Conservation (phyloP, 2,329 filamentous ascomycete genomes). For the Fusarium marasasianum region DNA sequence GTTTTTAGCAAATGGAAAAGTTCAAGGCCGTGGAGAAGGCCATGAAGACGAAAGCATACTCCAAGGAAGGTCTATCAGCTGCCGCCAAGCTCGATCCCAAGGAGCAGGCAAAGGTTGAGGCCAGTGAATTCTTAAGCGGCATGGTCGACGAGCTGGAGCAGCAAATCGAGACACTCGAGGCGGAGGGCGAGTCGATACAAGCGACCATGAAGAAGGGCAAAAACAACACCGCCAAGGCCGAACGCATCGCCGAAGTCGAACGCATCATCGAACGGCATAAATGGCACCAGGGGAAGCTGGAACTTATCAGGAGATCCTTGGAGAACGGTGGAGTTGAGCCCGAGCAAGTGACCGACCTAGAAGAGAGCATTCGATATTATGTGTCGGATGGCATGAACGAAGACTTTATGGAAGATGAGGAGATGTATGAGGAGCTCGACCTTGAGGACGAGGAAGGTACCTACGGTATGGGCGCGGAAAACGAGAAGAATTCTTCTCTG, state of each 20-base stretch:
- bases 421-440: slow-evolving; percentile 93
- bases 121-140: slow-evolving; percentile 82
- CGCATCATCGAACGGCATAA: slow-evolving; percentile 89
- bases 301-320: slow-evolving; percentile 86
- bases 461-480: slow-evolving; percentile 82
- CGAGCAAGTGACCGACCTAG: slow-evolving; percentile 85
- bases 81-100: slow-evolving; percentile 96
- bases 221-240: slow-evolving; percentile 82
- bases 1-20: slow-evolving; percentile 90
- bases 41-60: slow-evolving; percentile 99
- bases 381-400: slow-evolving; percentile 88
- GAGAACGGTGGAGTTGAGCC: slow-evolving; percentile 93
- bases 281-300: slow-evolving; percentile 93
- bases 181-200: slow-evolving; percentile 86
- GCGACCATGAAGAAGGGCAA: slow-evolving; percentile 95
- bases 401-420: slow-evolving; percentile 94
- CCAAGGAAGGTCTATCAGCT: slow-evolving; percentile 93
- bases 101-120: slow-evolving; percentile 92
- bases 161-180: slow-evolving; percentile 92
- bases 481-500: slow-evolving; percentile 92
- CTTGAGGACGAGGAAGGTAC: slow-evolving; percentile 91
- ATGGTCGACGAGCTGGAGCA: slow-evolving; percentile 94
- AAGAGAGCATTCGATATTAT: slow-evolving; percentile 95
- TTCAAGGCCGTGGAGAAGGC: slow-evolving; percentile 99
- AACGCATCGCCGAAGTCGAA: slow-evolving; percentile 88